A percentile compares a stretch with the other conserved stretches of the same genome.
phyloP scores from a whole-genome alignment of 106 monocot species.

The Platanthera zijinensis region DNA sequence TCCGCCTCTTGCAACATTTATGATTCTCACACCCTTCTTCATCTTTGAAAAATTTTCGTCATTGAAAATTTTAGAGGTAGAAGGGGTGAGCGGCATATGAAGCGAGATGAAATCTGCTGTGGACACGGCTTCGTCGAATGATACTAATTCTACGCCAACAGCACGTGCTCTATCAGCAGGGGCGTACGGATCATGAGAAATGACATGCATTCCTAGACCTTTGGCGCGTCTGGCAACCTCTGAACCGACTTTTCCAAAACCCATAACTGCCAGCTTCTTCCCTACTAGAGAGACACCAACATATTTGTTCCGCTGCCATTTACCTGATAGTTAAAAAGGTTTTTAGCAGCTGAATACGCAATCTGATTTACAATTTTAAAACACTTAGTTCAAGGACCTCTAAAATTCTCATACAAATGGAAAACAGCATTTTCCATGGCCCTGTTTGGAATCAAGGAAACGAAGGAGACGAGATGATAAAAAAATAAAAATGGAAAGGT shows the following conservation, averaged over 20 bases:
- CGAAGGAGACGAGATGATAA: too few relatives aligned
- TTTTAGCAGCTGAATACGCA: neutral
- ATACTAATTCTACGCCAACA: constrained; percentile 75
- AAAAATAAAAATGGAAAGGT: too few relatives aligned
- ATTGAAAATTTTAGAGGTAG: constrained; percentile 70
- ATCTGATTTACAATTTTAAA: neutral
- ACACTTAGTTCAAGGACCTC: neutral
- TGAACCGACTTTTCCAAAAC: constrained; percentile 89
- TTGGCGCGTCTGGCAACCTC: constrained; percentile 85
- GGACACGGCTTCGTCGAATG: constrained; percentile 74
- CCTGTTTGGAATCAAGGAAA: too few relatives aligned
- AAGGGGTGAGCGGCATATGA: constrained; percentile 82
- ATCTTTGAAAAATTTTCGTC: constrained; percentile 66
- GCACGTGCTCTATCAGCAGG: constrained; percentile 79
- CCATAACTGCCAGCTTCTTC: constrained; percentile 78
- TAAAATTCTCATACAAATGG: neutral
- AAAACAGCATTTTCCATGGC: neutral
- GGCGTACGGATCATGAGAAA: constrained; percentile 85
- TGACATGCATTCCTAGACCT: constrained; percentile 78
- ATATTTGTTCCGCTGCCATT: constrained; percentile 83
- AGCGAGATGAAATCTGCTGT: constrained; percentile 84
- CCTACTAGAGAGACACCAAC: constrained; percentile 84
- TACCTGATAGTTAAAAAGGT: constrained; percentile 28
- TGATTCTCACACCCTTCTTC: constrained; percentile 73
- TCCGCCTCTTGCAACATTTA: constrained; percentile 90